Evolutionary conservation across 2,329 filamentous ascomycete genomes (phyloP).

Genomic region (Aureobasidium sp.): DNA sequence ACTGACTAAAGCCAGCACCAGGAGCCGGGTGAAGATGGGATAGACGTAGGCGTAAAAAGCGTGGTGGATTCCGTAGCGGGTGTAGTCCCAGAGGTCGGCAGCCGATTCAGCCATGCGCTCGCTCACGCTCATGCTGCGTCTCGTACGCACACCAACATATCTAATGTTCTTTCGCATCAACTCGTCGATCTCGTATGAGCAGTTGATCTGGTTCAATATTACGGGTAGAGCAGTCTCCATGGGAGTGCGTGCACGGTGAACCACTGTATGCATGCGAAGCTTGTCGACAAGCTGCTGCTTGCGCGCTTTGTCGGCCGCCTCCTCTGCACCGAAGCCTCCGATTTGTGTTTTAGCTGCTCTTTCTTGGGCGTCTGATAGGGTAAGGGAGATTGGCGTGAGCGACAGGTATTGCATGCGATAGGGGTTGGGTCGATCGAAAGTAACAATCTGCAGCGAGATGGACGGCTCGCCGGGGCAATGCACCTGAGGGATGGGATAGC

Average conservation of each 20-base stretch:
- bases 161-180: slow-evolving; percentile 83
- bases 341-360: slow-evolving; percentile 26
- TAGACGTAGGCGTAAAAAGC: slow-evolving; percentile 67
- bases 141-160: slow-evolving; percentile 65
- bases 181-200: slow-evolving; percentile 80
- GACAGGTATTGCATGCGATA: slow-evolving; percentile 95
- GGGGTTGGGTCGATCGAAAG: slow-evolving; percentile 80
- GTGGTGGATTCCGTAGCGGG: slow-evolving; percentile 60
- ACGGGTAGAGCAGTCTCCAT: slow-evolving; percentile 74
- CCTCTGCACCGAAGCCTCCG: slow-evolving; percentile 60
- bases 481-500: slow-evolving; percentile 57
- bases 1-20: slow-evolving; percentile 69
- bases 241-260: slow-evolving; percentile 63
- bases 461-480: slow-evolving; percentile 56
- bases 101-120: slow-evolving; percentile 93
- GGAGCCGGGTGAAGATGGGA: slow-evolving; percentile 60
- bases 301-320: slow-evolving; percentile 56
- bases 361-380: slow-evolving; percentile 48
- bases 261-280: slow-evolving; percentile 76
- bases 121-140: slow-evolving; percentile 81
- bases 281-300: slow-evolving; percentile 70
- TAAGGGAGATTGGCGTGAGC: slow-evolving; percentile 76
- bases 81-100: slow-evolving; percentile 70
- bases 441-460: slow-evolving; percentile 73
- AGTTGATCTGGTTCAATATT: slow-evolving; percentile 92